A percentile compares a stretch with the other conserved stretches of the same genome.
These are phyloP conservation scores for Ettlia oleoabundans DNA, from an alignment of 139 green algal species.

Conservation along the genomic window DNA sequence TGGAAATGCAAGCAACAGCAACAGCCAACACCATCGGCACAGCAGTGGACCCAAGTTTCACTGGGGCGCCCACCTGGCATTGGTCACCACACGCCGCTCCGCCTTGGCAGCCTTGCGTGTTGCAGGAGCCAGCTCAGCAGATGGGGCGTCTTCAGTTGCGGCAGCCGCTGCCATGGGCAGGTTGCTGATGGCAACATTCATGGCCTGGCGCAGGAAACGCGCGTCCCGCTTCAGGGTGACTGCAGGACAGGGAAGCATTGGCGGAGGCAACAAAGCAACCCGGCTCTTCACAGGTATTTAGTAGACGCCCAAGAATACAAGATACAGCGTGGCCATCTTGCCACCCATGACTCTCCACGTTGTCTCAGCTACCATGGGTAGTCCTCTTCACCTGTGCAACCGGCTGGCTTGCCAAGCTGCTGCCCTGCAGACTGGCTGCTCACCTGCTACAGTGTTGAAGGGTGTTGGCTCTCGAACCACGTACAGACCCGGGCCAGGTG, in stretches of 20 bases:
- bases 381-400: not conserved
- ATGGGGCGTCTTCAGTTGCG: not conserved
- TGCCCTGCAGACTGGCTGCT: not conserved
- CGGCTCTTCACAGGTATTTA: too few relatives aligned
- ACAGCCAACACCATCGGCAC: too few relatives aligned
- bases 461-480: conserved; percentile 50
- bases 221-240: conserved; percentile 12
- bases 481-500: conserved; percentile 74
- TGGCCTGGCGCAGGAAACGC: not conserved
- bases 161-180: not conserved
- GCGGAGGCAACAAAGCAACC: not conserved
- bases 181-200: conserved; percentile 11
- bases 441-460: not conserved
- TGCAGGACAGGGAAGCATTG: not conserved
- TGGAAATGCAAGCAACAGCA: not conserved
- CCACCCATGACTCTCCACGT: too few relatives aligned
- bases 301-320: too few relatives aligned
- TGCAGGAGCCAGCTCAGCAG: not conserved
- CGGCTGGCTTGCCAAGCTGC: not conserved
- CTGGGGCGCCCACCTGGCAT: not conserved
- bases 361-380: too few relatives aligned
- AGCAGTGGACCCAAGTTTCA: not conserved
- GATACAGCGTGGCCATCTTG: too few relatives aligned
- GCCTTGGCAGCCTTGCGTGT: not conserved
- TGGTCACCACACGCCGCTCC: not conserved